A percentile compares a stretch with the other conserved stretches of the same genome.
These are phyloP conservation scores for Aspergillus spinulosporus DNA, from an alignment of 2,329 filamentous ascomycete genomes.

Conservation along the genomic window DNA sequence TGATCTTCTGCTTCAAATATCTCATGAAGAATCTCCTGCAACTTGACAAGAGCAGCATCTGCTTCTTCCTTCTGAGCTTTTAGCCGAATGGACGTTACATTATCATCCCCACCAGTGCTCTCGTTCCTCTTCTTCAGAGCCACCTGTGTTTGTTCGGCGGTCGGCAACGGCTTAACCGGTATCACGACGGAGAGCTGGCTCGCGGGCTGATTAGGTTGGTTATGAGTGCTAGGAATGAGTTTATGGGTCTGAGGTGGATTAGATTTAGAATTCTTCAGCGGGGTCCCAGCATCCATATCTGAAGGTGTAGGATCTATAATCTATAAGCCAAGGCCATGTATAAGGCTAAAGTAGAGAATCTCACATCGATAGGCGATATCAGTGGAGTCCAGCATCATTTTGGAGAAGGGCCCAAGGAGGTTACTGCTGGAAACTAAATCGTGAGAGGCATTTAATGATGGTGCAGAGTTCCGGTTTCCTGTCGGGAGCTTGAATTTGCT, in stretches of 20 bases:
- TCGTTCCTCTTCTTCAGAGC: slow-evolving; percentile 50
- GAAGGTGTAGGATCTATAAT: slow-evolving; percentile 36
- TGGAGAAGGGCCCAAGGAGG: slow-evolving; percentile 54
- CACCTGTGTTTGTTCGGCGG: slow-evolving; percentile 38
- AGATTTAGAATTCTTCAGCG: slow-evolving; percentile 25
- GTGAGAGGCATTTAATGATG: slow-evolving; percentile 22
- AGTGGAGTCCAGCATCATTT: slow-evolving; percentile 53
- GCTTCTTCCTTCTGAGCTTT: slow-evolving; percentile 77
- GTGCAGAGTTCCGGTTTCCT: slow-evolving; percentile 25
- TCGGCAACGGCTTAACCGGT: slow-evolving; percentile 45
- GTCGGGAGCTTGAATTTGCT: slow-evolving; percentile 48
- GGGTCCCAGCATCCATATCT: slow-evolving; percentile 25
- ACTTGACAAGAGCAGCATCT: slow-evolving; percentile 68
- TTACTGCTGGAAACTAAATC: slow-evolving; percentile 27
- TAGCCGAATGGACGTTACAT: slow-evolving; percentile 61
- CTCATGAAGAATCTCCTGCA: slow-evolving; percentile 68
- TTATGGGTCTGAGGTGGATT: slow-evolving; percentile 39
- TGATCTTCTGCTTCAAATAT: slow-evolving; percentile 78
- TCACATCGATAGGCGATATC: slow-evolving; percentile 48
- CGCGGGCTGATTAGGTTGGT: slow-evolving; percentile 21
- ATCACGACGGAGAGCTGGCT: slow-evolving; percentile 51
- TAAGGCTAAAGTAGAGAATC: slow-evolving; percentile 15
- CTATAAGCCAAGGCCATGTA: slow-evolving; percentile 19
- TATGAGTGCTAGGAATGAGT: slow-evolving; percentile 43
- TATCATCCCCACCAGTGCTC: slow-evolving; percentile 57